Evolutionary conservation across 345 rosid genomes (phyloP), one percentile per base, ranked within the genome.

Genomic region (Hirschfeldia incana): DNA sequence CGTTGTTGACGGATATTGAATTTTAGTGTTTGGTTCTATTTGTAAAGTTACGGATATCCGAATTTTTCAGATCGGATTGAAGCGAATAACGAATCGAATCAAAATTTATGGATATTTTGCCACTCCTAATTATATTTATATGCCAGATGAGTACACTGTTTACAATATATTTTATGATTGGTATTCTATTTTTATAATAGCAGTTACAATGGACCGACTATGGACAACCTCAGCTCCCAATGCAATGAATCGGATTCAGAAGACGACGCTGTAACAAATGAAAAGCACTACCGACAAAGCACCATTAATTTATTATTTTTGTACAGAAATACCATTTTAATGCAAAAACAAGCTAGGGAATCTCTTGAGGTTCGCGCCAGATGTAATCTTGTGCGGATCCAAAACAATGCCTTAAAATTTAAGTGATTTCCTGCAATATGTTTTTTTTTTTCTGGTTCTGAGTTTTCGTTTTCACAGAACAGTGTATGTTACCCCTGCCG

Each of bases 311-410:
- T 28, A 28, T 61, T 61, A 5, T 60, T 61, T 60, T 28, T 60
- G n/a, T 28, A 11, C 26, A 26, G 5, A 63, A 15, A 3, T 7
- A 53, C 59, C 6, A 32, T n/a, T 34, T 75, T 28, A 17, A 62
- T 63, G 11, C 46, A 70, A 65, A 70, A 70, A 42, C 28, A 70
- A 55, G 69, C 30, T 46, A 72, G 28, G 58, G 83, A 80, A 80
- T 80, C 80, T 80, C 80, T 71, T 58, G 83, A 71, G 60, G 83
- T 65, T 71, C 65, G 77, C 71, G 83, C 77, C 70, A 81, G 59
- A 71, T 67, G 80, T 60, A 58, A 72, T 81, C 74, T 66, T 49
- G 77, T 70, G 77, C 76, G 73, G 83, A 80, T 80, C 80, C 76
- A 80, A 70, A 79, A 70, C 37, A 75, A 65, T 57, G 42, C 30